Percentiles rank a stretch among this genome's conserved stretches.
Evolutionary conservation across 2,329 filamentous ascomycete species (phyloP).

Genomic region (Camptophora hylomeconis): DNA sequence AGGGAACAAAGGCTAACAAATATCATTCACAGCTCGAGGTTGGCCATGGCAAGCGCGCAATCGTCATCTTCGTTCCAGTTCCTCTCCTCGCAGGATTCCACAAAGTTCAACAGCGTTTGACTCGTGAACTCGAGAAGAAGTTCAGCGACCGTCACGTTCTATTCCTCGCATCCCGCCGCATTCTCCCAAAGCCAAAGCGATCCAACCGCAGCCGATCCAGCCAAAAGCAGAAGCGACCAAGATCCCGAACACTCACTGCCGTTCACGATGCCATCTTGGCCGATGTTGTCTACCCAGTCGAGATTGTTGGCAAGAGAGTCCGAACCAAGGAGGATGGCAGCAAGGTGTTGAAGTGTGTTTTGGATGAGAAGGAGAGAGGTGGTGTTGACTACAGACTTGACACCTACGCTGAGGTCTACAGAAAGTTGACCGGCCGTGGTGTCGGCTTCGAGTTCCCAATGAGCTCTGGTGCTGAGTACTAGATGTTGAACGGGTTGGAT

Average conservation of each 20-base stretch:
- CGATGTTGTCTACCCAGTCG: constrained; percentile 98
- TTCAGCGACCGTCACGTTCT: constrained; percentile 99
- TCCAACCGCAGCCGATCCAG: constrained; percentile 91
- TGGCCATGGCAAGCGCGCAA: constrained; percentile 99
- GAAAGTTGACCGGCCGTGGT: constrained; percentile 87
- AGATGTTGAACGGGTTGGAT: constrained; percentile 34
- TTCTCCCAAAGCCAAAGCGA: constrained; percentile 96
- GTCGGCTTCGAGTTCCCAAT: constrained; percentile 99
- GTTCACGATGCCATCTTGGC: constrained; percentile 97
- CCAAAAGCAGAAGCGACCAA: constrained; percentile 97
- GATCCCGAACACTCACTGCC: constrained; percentile 92
- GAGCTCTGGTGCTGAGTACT: constrained; percentile 65
- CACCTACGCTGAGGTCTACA: constrained; percentile 99
- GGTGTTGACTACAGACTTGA: constrained; percentile 99
- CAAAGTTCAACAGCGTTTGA: constrained; percentile 98
- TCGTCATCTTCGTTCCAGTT: constrained; percentile 99
- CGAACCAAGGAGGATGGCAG: constrained; percentile 97
- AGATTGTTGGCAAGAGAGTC: constrained; percentile 98
- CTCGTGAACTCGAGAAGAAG: constrained; percentile 99
- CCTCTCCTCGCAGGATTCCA: constrained; percentile 97
- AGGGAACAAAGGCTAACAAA: neutral
- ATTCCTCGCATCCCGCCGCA: constrained; percentile 97
- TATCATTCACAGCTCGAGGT: constrained; percentile 72
- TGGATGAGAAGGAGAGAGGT: constrained; percentile 99
- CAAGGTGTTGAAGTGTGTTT: constrained; percentile 97